Conservation (phyloP, 129 eudicot genomes). For the Tagetes patula region DNA sequence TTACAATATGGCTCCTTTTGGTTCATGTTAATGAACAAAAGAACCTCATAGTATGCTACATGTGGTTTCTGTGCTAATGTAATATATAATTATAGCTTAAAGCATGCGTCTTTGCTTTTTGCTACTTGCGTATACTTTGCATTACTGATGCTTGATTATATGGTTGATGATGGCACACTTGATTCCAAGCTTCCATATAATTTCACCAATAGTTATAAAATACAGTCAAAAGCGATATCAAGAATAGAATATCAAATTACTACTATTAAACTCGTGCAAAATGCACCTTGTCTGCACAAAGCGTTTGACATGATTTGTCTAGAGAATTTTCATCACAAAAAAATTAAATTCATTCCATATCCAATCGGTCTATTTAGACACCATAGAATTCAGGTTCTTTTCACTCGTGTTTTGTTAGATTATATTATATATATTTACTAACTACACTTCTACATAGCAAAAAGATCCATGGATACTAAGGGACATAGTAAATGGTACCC, state of each 20-base stretch:
- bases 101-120: conserved; percentile 11
- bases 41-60: conserved; percentile 15
- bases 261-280: conserved; percentile 27
- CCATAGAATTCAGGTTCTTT: conserved; percentile 8
- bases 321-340: conserved; percentile 30
- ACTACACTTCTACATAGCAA: neutral
- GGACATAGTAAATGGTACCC: conserved; percentile 48
- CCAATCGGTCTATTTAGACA: conserved; percentile 40
- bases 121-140: conserved; percentile 14
- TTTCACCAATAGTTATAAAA: conserved; percentile 14
- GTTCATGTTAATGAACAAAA: conserved; percentile 14
- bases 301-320: conserved; percentile 32
- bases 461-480: conserved; percentile 37
- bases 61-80: conserved; percentile 6
- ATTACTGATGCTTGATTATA: conserved; percentile 25
- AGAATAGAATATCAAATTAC: conserved; percentile 29
- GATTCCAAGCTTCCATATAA: conserved; percentile 12
- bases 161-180: conserved; percentile 22
- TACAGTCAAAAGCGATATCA: conserved; percentile 35
- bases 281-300: conserved; percentile 29
- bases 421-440: neutral
- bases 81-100: conserved; percentile 15
- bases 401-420: conserved; percentile 14
- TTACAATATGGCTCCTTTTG: conserved; percentile 33
- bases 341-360: conserved; percentile 24